Evolutionary conservation across 2,329 filamentous ascomycete species (phyloP).

Genomic region (Dactylellina cionopaga): DNA sequence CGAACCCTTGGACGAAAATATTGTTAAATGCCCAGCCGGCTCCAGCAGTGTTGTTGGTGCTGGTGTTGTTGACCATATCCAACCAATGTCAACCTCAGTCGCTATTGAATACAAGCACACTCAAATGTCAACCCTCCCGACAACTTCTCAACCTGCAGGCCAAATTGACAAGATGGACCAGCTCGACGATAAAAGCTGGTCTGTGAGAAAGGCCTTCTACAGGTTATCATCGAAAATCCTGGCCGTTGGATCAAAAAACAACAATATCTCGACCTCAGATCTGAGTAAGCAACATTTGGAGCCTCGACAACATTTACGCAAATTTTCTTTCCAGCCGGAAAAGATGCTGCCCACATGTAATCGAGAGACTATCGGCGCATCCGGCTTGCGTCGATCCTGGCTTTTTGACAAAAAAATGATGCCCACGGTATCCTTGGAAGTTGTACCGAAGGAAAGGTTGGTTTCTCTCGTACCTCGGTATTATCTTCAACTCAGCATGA

Average conservation of each 20-base stretch:
- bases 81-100: constrained; percentile 17
- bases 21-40: constrained; percentile 4
- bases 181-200: not conserved
- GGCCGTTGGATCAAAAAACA: constrained; percentile 10
- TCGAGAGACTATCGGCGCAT: constrained; percentile 23
- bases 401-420: constrained; percentile 36
- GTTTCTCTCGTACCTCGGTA: not conserved
- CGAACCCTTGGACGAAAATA: constrained; percentile 1
- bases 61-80: not conserved
- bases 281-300: not conserved
- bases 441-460: constrained; percentile 21
- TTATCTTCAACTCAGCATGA: no score
- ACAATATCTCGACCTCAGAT: not conserved
- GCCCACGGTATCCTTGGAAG: not conserved
- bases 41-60: constrained; percentile 3
- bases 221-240: constrained; percentile 29
- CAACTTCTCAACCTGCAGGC: not conserved
- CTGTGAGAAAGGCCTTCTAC: constrained; percentile 26
- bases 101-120: constrained; percentile 22
- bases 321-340: constrained; percentile 15
- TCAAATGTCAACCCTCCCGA: constrained; percentile 7
- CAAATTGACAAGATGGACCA: constrained; percentile 9
- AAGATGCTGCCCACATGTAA: not conserved
- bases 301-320: not conserved
- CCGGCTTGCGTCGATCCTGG: constrained; percentile 42